phyloP scores from a whole-genome alignment of 2,329 filamentous ascomycete genomes.

The Fusarium irregulare region DNA sequence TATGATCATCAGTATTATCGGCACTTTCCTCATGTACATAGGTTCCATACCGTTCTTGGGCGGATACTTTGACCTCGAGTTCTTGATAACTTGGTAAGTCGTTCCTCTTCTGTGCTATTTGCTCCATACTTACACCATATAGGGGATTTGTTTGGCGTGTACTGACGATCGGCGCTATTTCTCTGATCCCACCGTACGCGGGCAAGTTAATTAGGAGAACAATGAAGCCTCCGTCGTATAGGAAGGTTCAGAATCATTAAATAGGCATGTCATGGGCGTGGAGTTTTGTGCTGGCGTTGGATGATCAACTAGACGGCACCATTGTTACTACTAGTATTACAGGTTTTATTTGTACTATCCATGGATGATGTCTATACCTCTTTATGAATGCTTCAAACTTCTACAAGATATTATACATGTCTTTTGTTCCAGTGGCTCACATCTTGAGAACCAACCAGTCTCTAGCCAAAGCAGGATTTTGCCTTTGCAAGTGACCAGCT shows the following conservation, averaged over 20 bases:
- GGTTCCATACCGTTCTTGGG: slow-evolving; percentile 87
- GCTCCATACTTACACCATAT: slow-evolving; percentile 29
- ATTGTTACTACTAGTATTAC: slow-evolving; percentile 29
- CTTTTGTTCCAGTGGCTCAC: slow-evolving; percentile 44
- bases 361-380: slow-evolving; percentile 28
- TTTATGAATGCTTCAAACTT: slow-evolving; percentile 12
- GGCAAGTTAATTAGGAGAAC: slow-evolving; percentile 86
- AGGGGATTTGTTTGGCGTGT: slow-evolving; percentile 92
- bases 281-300: slow-evolving; percentile 37
- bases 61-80: slow-evolving; percentile 88
- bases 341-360: slow-evolving; percentile 23
- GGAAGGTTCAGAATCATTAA: slow-evolving; percentile 85
- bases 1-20: slow-evolving; percentile 87
- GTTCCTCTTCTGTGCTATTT: background rate
- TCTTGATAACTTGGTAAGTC: slow-evolving; percentile 75
- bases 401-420: slow-evolving; percentile 16
- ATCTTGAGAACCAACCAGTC: slow-evolving; percentile 67
- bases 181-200: slow-evolving; percentile 86
- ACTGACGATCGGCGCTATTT: slow-evolving; percentile 80
- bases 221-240: slow-evolving; percentile 91
- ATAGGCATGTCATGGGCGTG: slow-evolving; percentile 6
- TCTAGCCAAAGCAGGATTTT: slow-evolving; percentile 49
- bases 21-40: slow-evolving; percentile 83
- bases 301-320: slow-evolving; percentile 32
- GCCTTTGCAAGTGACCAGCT: slow-evolving; percentile 68